Base-by-base conservation (phyloP, 768 basidiomycete genomes). In the Trametes cinnabarina region DNA sequence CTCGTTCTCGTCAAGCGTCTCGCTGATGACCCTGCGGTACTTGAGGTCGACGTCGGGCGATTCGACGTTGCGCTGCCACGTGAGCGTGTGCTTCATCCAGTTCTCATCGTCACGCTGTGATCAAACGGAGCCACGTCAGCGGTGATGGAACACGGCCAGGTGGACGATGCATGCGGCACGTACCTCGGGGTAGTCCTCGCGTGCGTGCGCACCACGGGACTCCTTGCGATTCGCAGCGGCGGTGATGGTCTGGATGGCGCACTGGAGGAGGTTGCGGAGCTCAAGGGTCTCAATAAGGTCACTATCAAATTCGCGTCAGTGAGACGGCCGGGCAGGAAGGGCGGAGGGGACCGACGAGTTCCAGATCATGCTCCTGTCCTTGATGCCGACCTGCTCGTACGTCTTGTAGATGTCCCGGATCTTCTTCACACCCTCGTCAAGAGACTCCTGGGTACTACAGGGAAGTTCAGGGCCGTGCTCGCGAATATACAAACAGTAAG, bases 291-390 rank as follows among this genome's bases (percentile, higher is more conserved):
- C 97, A 61, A 98, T 82, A 57, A 99, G 87, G 72, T 99, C 97
- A 65, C 93, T 95, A 64, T n/a, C 3, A 58, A 14, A n/a, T 17
- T 5, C 5, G 3, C 23, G 17, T 19, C 5, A 57, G 23, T 5
- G 11, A 30, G 32, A 14, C 35, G 34, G 46, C 11, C 41, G 30
- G 7, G 12, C 15, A 34, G 14, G 14, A 15, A 61, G 37, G 35
- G 49, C 32, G 25, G 3, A 34, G 32, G 12, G n/a, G 8, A 74
- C 92, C 62, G 68, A 96, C 94, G 93, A 92, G 78, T 98, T 98
- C 97, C 96, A 99, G 74, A 98, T 97, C 95, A 98, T 92, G 75
- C 92, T 93, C 69, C 97, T 83, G 74, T 98, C 97, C 79, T 97
- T 94, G 79, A 97, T 92, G 52, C 95, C 92, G 63, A 99, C 90